Conservation (phyloP, 768 basidiomycete species). For the Cystofilobasidium macerans region DNA sequence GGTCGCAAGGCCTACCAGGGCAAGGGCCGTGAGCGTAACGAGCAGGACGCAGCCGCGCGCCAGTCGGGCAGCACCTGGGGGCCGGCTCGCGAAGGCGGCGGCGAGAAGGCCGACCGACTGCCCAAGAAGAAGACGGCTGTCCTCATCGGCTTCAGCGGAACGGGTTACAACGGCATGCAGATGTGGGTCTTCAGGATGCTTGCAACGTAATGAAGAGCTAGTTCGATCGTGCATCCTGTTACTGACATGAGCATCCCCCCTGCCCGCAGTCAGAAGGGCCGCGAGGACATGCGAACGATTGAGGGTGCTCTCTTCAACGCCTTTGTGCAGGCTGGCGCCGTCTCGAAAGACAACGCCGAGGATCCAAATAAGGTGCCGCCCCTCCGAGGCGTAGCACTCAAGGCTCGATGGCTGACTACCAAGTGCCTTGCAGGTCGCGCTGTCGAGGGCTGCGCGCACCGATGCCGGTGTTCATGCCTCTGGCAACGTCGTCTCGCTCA, state of each 20-base stretch:
- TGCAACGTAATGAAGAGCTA: too few species aligned
- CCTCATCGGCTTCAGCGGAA: slow-evolving; percentile 66
- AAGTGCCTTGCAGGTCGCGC: slow-evolving; percentile 49
- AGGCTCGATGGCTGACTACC: neutral
- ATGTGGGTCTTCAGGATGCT: too few species aligned
- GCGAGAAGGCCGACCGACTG: slow-evolving; percentile 29
- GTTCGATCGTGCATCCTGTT: too few species aligned
- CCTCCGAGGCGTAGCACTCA: neutral
- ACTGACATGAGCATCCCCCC: too few species aligned
- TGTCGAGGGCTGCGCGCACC: slow-evolving; percentile 82
- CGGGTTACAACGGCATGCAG: slow-evolving; percentile 90
- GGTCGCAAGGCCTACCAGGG: neutral
- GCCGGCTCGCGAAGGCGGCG: neutral
- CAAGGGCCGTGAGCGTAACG: slow-evolving; percentile 12
- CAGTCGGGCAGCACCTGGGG: neutral
- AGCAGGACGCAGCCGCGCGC: neutral
- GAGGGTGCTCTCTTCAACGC: slow-evolving; percentile 83
- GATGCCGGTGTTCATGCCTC: slow-evolving; percentile 97
- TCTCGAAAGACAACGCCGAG: slow-evolving; percentile 87
- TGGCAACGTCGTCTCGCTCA: slow-evolving; percentile 75
- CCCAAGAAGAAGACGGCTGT: slow-evolving; percentile 79
- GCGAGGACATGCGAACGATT: slow-evolving; percentile 51
- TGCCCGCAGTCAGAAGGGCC: slow-evolving; percentile 53
- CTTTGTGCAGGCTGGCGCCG: slow-evolving; percentile 68
- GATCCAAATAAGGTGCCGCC: slow-evolving; percentile 67